phyloP scores from a whole-genome alignment of 495 filamentous ascomycete species.

The Aeminium ludgeri region DNA sequence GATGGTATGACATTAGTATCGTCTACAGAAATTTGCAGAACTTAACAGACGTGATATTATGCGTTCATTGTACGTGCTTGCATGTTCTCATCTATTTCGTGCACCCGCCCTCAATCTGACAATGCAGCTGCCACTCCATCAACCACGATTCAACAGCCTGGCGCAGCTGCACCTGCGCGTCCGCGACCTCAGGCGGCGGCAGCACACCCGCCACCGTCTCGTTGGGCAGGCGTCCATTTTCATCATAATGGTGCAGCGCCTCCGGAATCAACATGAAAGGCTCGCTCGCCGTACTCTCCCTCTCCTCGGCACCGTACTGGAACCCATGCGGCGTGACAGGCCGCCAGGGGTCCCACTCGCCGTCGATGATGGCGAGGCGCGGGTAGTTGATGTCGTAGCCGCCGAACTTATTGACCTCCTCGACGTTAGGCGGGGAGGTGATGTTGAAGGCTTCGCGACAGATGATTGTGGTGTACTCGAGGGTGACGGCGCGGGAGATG shows the following conservation, averaged over 20 bases:
- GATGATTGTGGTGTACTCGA: conserved; percentile 35
- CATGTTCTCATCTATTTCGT: not conserved
- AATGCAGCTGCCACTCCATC: conserved; percentile 32
- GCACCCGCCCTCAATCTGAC: conserved; percentile 3
- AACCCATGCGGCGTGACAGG: conserved; percentile 43
- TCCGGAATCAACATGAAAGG: conserved; percentile 47
- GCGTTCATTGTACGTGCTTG: no score
- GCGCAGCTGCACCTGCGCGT: conserved; percentile 37
- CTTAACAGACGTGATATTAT: no score
- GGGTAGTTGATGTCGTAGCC: conserved; percentile 47
- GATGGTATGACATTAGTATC: no score
- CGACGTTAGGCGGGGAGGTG: conserved; percentile 34
- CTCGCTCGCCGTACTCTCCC: conserved; percentile 37
- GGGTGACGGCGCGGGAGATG: conserved; percentile 43
- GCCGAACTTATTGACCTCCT: conserved; percentile 50
- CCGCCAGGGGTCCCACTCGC: conserved; percentile 54
- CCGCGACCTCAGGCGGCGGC: conserved; percentile 31
- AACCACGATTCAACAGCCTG: conserved; percentile 51
- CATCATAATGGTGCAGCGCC: conserved; percentile 55
- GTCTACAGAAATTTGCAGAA: no score
- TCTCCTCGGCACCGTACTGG: conserved; percentile 26
- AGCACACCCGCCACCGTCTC: conserved; percentile 37
- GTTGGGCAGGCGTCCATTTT: conserved; percentile 49
- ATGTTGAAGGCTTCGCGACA: conserved; percentile 50
- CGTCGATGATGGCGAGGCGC: conserved; percentile 36